Evolutionary conservation across 2,329 filamentous ascomycete genomes (phyloP), one percentile per base, ranked within the genome.

Genomic region (Xylaria sp.): DNA sequence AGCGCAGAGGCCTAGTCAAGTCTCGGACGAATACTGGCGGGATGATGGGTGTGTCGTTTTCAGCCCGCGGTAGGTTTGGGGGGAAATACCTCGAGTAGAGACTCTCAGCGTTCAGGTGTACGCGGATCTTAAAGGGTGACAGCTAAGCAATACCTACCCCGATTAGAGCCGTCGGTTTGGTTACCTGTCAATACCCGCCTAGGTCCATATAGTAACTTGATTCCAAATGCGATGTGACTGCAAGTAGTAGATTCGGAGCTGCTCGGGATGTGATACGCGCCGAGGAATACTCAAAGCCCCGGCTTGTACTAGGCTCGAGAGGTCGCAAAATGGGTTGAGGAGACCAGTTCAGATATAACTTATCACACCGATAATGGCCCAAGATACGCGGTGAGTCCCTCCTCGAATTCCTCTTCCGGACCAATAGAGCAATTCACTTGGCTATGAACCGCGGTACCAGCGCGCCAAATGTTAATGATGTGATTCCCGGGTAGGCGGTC

Each of bases 131-230:
- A 5, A 32, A 61, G 61, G 37, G 18, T 18, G 25, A 66, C 25
- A 61, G 48, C 59, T 35, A 29, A 32, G 50, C 50, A 48, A 51
- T 53, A 55, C 60, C 21, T 53, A 55, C 57, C 12, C 60, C 58
- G 37, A 65, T 54, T 60, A 57, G 64, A 71, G 69, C 63, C 64
- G 72, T 67, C 32, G 54, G 55, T 58, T 62, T 68, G 55, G 58
- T 62, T 68, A 51, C 70, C 70, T 70, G 71, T 63, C 58, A 60
- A 64, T 63, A 65, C 63, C 69, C 62, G 60, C 60, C 37, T 35
- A 59, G 50, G 69, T 71, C 72, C 73, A 74, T 75, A 65, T 60
- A 73, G 66, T n/a, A 40, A 63, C 12, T 51, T 29, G 53, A 25
- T 48, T 48, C 32, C 35, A 21, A 32, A 32, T 60, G 63, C 65